Conservation (phyloP, 2,329 filamentous ascomycete species). For the Colletotrichum sp. region DNA sequence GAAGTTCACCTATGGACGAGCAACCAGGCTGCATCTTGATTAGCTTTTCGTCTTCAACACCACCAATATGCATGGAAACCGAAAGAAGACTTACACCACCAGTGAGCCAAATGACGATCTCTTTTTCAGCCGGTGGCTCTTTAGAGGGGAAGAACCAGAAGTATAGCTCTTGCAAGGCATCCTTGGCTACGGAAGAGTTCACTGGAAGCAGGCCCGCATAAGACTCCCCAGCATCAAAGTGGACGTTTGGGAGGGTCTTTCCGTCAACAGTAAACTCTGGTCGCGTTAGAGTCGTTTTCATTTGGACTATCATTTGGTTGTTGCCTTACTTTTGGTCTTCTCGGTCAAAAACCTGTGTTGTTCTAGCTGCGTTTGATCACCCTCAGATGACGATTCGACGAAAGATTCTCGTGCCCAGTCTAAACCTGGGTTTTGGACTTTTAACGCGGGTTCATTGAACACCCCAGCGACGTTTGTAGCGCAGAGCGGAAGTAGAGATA, state of each 20-base stretch:
- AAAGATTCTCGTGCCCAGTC: not conserved
- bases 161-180: constrained; percentile 52
- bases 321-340: not conserved
- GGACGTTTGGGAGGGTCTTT: constrained; percentile 67
- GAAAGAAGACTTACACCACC: constrained; percentile 43
- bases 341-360: not conserved
- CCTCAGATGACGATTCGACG: not conserved
- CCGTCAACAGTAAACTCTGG: constrained; percentile 69
- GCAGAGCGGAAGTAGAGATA: not conserved
- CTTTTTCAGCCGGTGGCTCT: constrained; percentile 55
- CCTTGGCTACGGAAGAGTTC: constrained; percentile 44
- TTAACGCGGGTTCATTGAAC: not conserved
- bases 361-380: not conserved
- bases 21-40: constrained; percentile 51
- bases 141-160: constrained; percentile 69
- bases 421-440: not conserved
- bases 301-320: not conserved
- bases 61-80: accelerated
- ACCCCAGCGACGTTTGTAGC: not conserved
- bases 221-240: constrained; percentile 71
- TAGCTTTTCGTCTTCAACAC: not conserved
- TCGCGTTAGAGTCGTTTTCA: not conserved
- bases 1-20: constrained; percentile 68
- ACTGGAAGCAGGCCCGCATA: constrained; percentile 68
- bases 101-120: constrained; percentile 68